phyloP scores from a whole-genome alignment of 192 early-diverging fungal species.

The Entrophospora sp. region DNA sequence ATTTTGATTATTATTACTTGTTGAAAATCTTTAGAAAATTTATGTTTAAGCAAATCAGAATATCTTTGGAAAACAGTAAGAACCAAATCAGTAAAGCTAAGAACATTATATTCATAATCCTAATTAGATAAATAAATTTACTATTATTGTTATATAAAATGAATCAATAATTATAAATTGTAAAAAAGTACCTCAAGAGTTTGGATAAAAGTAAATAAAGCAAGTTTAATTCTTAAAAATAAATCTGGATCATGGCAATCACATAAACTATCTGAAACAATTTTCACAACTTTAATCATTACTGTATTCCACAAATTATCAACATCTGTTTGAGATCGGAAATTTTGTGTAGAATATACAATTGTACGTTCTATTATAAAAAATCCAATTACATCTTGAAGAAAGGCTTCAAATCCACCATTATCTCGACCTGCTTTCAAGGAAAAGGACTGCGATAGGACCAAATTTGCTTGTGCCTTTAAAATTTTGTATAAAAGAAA shows the following conservation, averaged over 20 bases:
- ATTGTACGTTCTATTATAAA: slow-evolving; percentile 92
- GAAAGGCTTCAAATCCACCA: slow-evolving; percentile 60
- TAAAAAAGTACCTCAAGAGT: slow-evolving; percentile 67
- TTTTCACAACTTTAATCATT: slow-evolving; percentile 68
- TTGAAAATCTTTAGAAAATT: slow-evolving; percentile 56
- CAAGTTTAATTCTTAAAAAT: slow-evolving; percentile 69
- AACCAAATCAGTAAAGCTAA: slow-evolving; percentile 58
- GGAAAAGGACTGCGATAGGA: slow-evolving; percentile 66
- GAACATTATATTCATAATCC: slow-evolving; percentile 69
- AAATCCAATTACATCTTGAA: slow-evolving; percentile 92
- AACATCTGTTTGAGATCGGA: slow-evolving; percentile 70
- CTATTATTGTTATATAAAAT: neutral
- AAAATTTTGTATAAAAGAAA: neutral
- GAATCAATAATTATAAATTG: no score
- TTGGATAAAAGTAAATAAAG: slow-evolving; percentile 81
- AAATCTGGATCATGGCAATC: slow-evolving; percentile 71
- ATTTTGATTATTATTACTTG: slow-evolving; percentile 38
- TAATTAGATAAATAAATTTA: slow-evolving; percentile 20
- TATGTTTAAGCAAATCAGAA: slow-evolving; percentile 62
- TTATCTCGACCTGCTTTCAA: slow-evolving; percentile 56
- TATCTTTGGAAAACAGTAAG: slow-evolving; percentile 72
- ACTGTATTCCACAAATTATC: slow-evolving; percentile 87
- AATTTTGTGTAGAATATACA: slow-evolving; percentile 78
- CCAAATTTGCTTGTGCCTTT: slow-evolving; percentile 78
- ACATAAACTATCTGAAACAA: slow-evolving; percentile 70